Conservation (phyloP, 768 basidiomycete genomes). For the Pleurotus sapidus region DNA sequence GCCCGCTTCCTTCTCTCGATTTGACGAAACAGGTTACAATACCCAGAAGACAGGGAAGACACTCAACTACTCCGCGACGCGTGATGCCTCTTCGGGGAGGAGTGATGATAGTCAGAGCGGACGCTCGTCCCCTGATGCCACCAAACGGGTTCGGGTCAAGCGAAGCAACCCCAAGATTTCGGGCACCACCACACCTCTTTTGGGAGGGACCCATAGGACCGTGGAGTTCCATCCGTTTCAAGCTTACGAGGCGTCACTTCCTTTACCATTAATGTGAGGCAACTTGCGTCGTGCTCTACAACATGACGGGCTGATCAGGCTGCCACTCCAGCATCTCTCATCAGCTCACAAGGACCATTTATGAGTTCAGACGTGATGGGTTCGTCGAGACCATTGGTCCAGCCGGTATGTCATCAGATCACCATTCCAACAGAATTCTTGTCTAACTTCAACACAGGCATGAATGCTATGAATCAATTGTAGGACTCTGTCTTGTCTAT, state of each 20-base stretch:
- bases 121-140: conserved; percentile 46
- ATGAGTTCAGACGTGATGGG: conserved; percentile 75
- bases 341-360: conserved; percentile 69
- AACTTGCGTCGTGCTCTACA: not conserved
- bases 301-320: too few relatives aligned
- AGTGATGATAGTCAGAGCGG: conserved; percentile 28
- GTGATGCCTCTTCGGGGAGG: conserved; percentile 20
- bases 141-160: conserved; percentile 68
- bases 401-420: conserved; percentile 49
- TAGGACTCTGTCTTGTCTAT: conserved; percentile 23
- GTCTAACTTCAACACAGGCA: conserved; percentile 37
- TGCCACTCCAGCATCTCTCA: conserved; percentile 63
- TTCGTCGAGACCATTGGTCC: conserved; percentile 88
- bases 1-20: conserved; percentile 55
- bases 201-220: conserved; percentile 50
- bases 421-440: not conserved
- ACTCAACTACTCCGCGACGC: conserved; percentile 41
- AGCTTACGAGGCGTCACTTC: conserved; percentile 60
- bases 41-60: conserved; percentile 27
- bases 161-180: conserved; percentile 59
- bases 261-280: conserved; percentile 76
- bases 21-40: conserved; percentile 40
- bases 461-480: conserved; percentile 76
- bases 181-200: conserved; percentile 57
- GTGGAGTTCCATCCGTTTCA: conserved; percentile 56